Evolutionary conservation across 495 filamentous ascomycete genomes (phyloP), one percentile per base, ranked within the genome.

Genomic region (Aspergillus steynii): DNA sequence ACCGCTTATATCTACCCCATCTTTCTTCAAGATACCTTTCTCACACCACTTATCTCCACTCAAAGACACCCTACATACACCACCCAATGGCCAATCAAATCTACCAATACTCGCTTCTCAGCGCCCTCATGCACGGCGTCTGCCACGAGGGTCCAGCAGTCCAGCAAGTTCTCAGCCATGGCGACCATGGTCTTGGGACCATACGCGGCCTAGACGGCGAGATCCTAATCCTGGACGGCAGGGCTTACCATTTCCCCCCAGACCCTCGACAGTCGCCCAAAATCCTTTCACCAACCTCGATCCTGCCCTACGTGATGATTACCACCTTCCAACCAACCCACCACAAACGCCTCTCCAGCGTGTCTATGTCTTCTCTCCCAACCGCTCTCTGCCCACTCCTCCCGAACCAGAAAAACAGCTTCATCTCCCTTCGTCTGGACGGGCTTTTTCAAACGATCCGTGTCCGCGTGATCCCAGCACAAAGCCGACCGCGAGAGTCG

Each of bases 1-100:
- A 20, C 20, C 52, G 85, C 84, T 61, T 73, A 80, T 71, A 88
- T 87, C 46, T 87, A 84, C 34, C 87, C 80, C 80, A 87, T 80
- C 6, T 51, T 29, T 9, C 14, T 14, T 4, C 37, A 42, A 14
- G 37, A 14, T 3, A 14, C 1, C 37, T 1, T 42, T 42, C 12
- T 14, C 10, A 42, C 14, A 10, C 12, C 5, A 20, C 20, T 20
- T 20, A 20, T 20, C 20, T 20, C 20, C 20, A 20, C 20, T 20
- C 20, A 20, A 20, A 20, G 20, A 20, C 20, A 20, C 20, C 20
- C 20, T 20, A 20, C 20, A 20, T 20, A 20, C 20, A 20, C 20
- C 20, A 20, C 20, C 20, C 37, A 12, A 42, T 42, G 37, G 37
- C 59, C 27, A 68, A 83, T 67, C 74, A 80, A 62, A 64, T 85